Percentiles rank a stretch among this genome's conserved stretches.
Conservation (phyloP, 2,329 filamentous ascomycete genomes). For the Fusarium nematophilum region DNA sequence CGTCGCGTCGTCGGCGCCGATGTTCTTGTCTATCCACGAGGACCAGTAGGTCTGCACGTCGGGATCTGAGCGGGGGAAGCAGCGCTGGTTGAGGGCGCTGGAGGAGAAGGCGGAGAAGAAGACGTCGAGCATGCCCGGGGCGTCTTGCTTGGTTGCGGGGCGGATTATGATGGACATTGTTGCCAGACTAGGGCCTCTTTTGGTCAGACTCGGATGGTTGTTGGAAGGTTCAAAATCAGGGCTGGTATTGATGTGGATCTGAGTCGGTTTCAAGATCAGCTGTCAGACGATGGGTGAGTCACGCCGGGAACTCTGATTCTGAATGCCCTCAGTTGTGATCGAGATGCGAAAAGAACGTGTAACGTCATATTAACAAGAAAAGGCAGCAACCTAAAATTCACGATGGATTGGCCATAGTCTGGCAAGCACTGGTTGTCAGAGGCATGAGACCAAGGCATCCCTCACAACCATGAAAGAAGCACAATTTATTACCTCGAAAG, state of each 20-base stretch:
- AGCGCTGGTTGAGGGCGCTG: constrained; percentile 46
- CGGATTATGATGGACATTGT: constrained; percentile 47
- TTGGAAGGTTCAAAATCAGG: not conserved
- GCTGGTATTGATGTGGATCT: not conserved
- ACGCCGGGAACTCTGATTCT: too few species aligned
- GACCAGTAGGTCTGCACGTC: constrained; percentile 34
- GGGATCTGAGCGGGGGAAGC: constrained; percentile 43
- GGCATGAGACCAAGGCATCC: too few species aligned
- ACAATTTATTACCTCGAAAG: too few species aligned
- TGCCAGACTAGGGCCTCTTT: not conserved
- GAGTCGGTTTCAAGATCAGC: not conserved
- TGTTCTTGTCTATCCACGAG: constrained; percentile 37
- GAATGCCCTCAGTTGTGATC: too few species aligned
- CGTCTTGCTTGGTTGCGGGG: constrained; percentile 50
- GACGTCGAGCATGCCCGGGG: constrained; percentile 46
- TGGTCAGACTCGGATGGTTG: not conserved
- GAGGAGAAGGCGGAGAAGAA: constrained; percentile 47
- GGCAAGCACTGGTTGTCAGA: too few species aligned
- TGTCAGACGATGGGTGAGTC: not conserved
- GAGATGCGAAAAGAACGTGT: too few species aligned
- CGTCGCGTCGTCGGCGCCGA: constrained; percentile 43
- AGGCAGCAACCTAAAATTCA: too few species aligned
- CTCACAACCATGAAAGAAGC: too few species aligned
- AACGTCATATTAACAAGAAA: too few species aligned
- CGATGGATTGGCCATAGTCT: too few species aligned